A percentile compares a stretch with the other conserved stretches of the same genome.
Evolutionary conservation across 345 rosid species (phyloP).

Genomic region (Moringa oleifera): DNA sequence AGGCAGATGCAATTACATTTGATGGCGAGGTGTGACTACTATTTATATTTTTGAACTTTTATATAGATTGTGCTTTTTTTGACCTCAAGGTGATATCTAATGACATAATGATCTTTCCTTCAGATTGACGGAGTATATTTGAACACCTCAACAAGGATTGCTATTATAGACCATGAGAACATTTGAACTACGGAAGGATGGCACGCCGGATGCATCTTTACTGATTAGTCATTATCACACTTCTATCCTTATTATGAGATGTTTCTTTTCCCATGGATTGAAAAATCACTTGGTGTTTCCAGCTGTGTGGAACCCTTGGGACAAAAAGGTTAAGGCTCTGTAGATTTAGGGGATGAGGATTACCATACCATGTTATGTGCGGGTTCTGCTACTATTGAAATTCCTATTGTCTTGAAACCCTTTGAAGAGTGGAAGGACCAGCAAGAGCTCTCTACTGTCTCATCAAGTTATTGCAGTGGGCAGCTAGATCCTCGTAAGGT

Average conservation of each 20-base stretch:
- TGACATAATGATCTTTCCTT: neutral
- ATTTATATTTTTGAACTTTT: neutral
- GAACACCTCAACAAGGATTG: conserved; percentile 88
- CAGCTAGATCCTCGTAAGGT: conserved; percentile 87
- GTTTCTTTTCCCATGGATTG: neutral
- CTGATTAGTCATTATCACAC: neutral
- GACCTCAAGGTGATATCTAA: neutral
- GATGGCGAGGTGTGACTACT: conserved; percentile 74
- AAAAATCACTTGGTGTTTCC: conserved; percentile 19
- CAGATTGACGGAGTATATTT: conserved; percentile 82
- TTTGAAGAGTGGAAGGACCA: conserved; percentile 84
- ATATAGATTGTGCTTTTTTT: no score
- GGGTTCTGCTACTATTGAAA: conserved; percentile 75
- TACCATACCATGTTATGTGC: conserved; percentile 81
- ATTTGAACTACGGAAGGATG: conserved; percentile 74
- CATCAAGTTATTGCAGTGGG: conserved; percentile 97
- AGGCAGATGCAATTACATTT: conserved; percentile 94
- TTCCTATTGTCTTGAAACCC: conserved; percentile 62
- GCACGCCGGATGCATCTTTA: conserved; percentile 85
- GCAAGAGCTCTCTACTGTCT: conserved; percentile 83
- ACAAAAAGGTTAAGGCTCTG: conserved; percentile 71
- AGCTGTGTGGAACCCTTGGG: conserved; percentile 98
- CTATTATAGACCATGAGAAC: conserved; percentile 95
- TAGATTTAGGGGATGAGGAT: conserved; percentile 83
- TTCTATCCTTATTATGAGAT: conserved; percentile 2